phyloP scores from a whole-genome alignment of 2,329 filamentous ascomycete genomes.

The Chrysosporium keratinophilum region DNA sequence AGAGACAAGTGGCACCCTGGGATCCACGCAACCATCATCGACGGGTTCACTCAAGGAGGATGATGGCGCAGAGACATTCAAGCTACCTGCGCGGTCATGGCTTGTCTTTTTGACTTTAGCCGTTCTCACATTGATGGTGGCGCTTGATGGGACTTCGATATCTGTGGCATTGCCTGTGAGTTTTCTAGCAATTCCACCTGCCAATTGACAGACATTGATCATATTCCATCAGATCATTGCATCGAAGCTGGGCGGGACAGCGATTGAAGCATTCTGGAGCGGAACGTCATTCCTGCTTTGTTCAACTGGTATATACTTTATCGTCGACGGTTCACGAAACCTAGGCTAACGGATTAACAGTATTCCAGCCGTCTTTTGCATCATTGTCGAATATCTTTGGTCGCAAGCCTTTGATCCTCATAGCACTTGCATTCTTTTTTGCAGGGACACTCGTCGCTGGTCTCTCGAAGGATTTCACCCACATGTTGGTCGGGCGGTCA shows the following conservation, averaged over 20 bases:
- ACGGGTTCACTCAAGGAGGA: slow-evolving; percentile 3
- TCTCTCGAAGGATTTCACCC: slow-evolving; percentile 34
- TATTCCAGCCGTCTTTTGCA: slow-evolving; percentile 44
- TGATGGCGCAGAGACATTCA: slow-evolving; percentile 13
- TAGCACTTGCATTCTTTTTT: slow-evolving; percentile 36
- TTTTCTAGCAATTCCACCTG: background rate
- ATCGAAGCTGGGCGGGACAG: slow-evolving; percentile 42
- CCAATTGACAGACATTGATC: background rate
- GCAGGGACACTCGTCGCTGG: slow-evolving; percentile 37
- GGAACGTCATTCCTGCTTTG: slow-evolving; percentile 58
- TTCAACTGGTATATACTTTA: slow-evolving; percentile 37
- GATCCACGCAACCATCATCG: background rate
- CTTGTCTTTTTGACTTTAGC: slow-evolving; percentile 45
- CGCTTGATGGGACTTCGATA: slow-evolving; percentile 56
- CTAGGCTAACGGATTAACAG: slow-evolving; percentile 15
- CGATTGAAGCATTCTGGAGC: slow-evolving; percentile 59
- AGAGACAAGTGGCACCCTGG: background rate
- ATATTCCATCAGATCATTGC: slow-evolving; percentile 38
- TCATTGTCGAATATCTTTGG: slow-evolving; percentile 42
- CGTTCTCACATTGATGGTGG: slow-evolving; percentile 51
- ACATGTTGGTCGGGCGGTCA: slow-evolving; percentile 38
- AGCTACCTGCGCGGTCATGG: slow-evolving; percentile 27
- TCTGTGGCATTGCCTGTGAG: slow-evolving; percentile 48
- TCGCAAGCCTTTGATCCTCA: slow-evolving; percentile 33
- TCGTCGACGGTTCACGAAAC: background rate